Conservation (phyloP, 257 asterid species). For the Forsythia viridissima region DNA sequence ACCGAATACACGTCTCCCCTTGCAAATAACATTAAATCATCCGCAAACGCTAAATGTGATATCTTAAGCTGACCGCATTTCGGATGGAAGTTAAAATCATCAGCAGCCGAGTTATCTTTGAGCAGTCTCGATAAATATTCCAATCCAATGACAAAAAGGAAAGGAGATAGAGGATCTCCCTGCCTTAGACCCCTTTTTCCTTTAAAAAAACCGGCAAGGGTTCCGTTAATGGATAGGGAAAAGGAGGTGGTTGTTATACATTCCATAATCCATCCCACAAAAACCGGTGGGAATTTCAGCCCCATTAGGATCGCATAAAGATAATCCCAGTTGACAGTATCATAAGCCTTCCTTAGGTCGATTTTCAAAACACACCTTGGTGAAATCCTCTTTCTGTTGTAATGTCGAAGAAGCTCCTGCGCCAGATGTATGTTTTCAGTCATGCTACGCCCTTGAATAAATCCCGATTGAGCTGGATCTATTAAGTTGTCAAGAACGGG, state of each 20-base stretch:
- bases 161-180: background rate
- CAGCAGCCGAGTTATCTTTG: no score
- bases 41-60: no score
- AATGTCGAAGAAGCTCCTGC: background rate
- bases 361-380: background rate
- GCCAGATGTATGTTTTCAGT: background rate
- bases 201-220: background rate
- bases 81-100: no score
- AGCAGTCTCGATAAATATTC: background rate
- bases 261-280: background rate
- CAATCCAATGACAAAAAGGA: background rate
- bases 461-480: background rate
- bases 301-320: background rate
- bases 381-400: background rate
- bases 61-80: background rate
- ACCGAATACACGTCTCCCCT: no score
- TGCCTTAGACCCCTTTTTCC: background rate
- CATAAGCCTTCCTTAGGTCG: background rate
- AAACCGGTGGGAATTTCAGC: background rate
- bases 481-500: background rate
- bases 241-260: background rate
- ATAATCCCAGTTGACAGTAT: background rate
- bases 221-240: background rate
- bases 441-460: background rate
- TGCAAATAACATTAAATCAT: no score